phyloP scores from a whole-genome alignment of 768 basidiomycete genomes.

The Macrolepiota fuliginosa region DNA sequence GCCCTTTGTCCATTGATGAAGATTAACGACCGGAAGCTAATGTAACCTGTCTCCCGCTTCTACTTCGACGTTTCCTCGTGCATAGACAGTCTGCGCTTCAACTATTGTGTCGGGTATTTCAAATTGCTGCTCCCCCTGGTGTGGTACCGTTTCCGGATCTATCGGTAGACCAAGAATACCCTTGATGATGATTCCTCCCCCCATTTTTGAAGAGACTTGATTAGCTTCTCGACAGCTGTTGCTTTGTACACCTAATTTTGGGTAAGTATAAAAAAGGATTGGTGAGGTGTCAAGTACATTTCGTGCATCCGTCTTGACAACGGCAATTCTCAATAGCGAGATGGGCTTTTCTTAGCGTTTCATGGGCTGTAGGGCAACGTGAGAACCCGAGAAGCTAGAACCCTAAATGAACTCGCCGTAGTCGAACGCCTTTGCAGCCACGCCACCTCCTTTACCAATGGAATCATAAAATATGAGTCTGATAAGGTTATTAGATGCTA shows the following conservation, averaged over 20 bases:
- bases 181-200: constrained; percentile 67
- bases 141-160: constrained; percentile 34
- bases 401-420: constrained; percentile 45
- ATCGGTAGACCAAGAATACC: constrained; percentile 50
- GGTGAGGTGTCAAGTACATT: constrained; percentile 44
- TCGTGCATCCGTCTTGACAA: constrained; percentile 68
- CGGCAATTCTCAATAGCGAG: constrained; percentile 55
- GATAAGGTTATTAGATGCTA: not conserved
- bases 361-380: constrained; percentile 38
- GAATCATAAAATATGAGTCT: constrained; percentile 84
- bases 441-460: constrained; percentile 65
- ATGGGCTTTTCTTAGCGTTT: constrained; percentile 58
- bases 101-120: constrained; percentile 48
- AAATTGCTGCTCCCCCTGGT: constrained; percentile 24
- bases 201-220: constrained; percentile 69
- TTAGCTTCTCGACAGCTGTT: constrained; percentile 68
- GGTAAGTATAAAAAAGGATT: not conserved
- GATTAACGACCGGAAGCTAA: not conserved
- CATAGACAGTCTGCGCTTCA: constrained; percentile 46
- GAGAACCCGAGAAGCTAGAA: not conserved
- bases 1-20: not conserved
- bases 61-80: constrained; percentile 42
- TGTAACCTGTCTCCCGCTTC: constrained; percentile 28
- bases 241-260: constrained; percentile 60
- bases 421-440: constrained; percentile 80